These are phyloP conservation scores for Panaeolus cyanescens DNA, from an alignment of 768 basidiomycete genomes.

Conservation along the genomic window DNA sequence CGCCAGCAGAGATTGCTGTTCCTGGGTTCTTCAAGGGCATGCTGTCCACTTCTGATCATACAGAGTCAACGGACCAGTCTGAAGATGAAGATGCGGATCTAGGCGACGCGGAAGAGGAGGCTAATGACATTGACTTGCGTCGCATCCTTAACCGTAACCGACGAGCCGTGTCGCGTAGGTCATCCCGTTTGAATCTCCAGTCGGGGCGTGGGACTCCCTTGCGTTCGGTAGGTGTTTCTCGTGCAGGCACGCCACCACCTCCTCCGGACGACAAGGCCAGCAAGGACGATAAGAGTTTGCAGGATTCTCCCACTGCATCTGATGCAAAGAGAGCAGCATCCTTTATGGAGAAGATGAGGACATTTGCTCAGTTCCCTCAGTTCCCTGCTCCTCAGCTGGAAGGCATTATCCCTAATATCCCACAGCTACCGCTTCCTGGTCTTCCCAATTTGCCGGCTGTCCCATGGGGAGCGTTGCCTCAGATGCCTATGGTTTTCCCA, in stretches of 20 bases:
- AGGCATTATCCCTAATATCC: slow-evolving; percentile 44
- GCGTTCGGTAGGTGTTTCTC: slow-evolving; percentile 32
- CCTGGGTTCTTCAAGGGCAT: slow-evolving; percentile 47
- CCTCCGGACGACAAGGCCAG: slow-evolving; percentile 14
- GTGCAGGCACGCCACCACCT: slow-evolving; percentile 32
- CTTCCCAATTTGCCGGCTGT: slow-evolving; percentile 70
- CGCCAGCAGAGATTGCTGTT: slow-evolving; percentile 58
- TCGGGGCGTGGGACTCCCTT: slow-evolving; percentile 30
- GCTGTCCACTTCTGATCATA: slow-evolving; percentile 25
- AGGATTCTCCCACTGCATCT: slow-evolving; percentile 18
- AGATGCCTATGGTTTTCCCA: slow-evolving; percentile 79
- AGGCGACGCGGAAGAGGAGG: slow-evolving; percentile 73
- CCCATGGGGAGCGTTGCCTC: slow-evolving; percentile 63
- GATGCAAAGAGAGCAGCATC: slow-evolving; percentile 53
- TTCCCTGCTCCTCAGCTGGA: slow-evolving; percentile 36
- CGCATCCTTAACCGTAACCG: slow-evolving; percentile 32
- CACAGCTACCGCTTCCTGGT: slow-evolving; percentile 50
- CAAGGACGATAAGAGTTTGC: slow-evolving; percentile 25
- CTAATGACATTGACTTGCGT: slow-evolving; percentile 38
- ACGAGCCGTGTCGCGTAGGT: slow-evolving; percentile 28
- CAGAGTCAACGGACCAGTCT: slow-evolving; percentile 25
- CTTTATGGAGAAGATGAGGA: slow-evolving; percentile 71
- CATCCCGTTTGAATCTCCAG: slow-evolving; percentile 26
- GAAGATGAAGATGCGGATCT: slow-evolving; percentile 59
- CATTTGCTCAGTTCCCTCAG: slow-evolving; percentile 61